phyloP scores from a whole-genome alignment of 2,329 filamentous ascomycete species.

The Monosporascus sp. region DNA sequence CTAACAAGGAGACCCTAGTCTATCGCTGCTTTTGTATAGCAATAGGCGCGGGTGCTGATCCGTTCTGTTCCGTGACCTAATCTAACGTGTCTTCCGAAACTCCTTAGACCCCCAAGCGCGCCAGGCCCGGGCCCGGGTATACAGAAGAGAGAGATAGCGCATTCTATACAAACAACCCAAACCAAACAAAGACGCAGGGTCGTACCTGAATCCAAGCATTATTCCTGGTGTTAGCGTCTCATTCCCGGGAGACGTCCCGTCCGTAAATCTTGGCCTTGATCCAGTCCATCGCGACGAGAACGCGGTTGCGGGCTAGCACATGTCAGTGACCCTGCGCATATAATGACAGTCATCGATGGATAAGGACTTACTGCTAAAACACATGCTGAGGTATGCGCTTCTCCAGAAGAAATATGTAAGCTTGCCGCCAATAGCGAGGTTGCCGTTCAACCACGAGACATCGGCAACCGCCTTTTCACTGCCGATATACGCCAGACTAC shows the following conservation, averaged over 20 bases:
- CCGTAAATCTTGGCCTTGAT: constrained; percentile 95
- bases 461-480: constrained; percentile 97
- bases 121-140: neutral
- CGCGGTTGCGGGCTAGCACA: constrained; percentile 75
- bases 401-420: constrained; percentile 98
- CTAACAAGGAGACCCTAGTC: neutral
- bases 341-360: neutral
- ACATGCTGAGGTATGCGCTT: constrained; percentile 98
- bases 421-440: constrained; percentile 87
- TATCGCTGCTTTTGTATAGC: neutral
- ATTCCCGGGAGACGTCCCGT: constrained; percentile 86
- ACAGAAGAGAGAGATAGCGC: neutral
- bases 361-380: constrained; percentile 86
- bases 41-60: too few relatives aligned
- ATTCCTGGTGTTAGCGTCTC: constrained; percentile 22
- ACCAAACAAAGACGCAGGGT: neutral
- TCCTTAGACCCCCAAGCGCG: neutral
- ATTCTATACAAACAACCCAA: neutral
- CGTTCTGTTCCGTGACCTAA: too few relatives aligned
- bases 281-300: constrained; percentile 93
- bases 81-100: neutral
- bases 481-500: constrained; percentile 93
- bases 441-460: constrained; percentile 95
- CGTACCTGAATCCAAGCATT: neutral
- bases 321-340: constrained; percentile 12